These are phyloP conservation scores for Colletotrichum graminicola DNA, from an alignment of 2,329 filamentous ascomycete genomes.

Conservation along the genomic window DNA sequence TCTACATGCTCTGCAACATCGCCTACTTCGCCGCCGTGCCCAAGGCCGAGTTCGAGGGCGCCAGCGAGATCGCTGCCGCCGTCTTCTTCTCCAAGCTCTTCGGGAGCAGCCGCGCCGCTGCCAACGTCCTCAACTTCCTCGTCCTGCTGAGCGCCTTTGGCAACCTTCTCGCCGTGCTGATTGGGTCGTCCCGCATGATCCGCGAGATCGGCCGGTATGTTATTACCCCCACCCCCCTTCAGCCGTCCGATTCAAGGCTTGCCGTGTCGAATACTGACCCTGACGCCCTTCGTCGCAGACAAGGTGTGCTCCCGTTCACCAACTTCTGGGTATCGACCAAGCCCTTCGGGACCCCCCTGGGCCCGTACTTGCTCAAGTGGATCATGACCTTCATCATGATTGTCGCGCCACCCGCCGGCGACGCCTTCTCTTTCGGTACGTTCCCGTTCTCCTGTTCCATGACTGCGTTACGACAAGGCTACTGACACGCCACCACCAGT, in stretches of 20 bases:
- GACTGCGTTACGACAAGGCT: not conserved
- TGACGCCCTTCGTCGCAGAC: constrained; percentile 46
- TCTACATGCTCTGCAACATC: constrained; percentile 71
- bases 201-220: constrained; percentile 67
- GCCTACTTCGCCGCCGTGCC: constrained; percentile 69
- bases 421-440: constrained; percentile 73
- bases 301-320: constrained; percentile 72
- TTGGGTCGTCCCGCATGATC: constrained; percentile 68
- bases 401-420: constrained; percentile 69
- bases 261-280: not conserved
- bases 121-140: constrained; percentile 67
- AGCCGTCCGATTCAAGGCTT: not conserved
- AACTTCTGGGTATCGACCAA: constrained; percentile 72
- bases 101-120: constrained; percentile 57
- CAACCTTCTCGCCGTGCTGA: constrained; percentile 67
- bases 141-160: constrained; percentile 70
- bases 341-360: constrained; percentile 73
- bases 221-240: not conserved
- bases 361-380: constrained; percentile 71
- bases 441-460: constrained; percentile 13
- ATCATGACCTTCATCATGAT: constrained; percentile 70
- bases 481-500: constrained; percentile 53
- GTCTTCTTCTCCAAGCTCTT: constrained; percentile 72
- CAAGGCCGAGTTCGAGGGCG: constrained; percentile 65
- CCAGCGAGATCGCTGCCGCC: constrained; percentile 66